Conservation (phyloP, 805 yeast genomes). For the Cephaloascus albidus region DNA sequence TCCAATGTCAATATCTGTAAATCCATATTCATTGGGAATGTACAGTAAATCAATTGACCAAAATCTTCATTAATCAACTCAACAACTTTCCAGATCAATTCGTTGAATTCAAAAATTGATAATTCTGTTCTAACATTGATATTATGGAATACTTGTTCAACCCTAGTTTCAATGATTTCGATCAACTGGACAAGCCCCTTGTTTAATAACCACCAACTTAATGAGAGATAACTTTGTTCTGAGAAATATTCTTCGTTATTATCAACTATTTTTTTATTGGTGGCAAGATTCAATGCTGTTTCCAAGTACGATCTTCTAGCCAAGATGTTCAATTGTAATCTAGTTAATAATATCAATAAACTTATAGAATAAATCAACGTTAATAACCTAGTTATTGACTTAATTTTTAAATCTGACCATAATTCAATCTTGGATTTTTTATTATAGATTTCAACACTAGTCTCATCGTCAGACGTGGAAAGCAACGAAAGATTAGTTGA, state of each 20-base stretch:
- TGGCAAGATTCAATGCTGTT: constrained; percentile 45
- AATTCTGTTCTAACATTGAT: constrained; percentile 70
- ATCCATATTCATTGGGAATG: constrained; percentile 28
- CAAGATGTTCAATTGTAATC: constrained; percentile 79
- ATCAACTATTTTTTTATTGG: constrained; percentile 5
- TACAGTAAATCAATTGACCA: constrained; percentile 9
- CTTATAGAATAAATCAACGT: constrained; percentile 63
- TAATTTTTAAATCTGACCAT: constrained; percentile 76
- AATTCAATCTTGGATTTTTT: constrained; percentile 51
- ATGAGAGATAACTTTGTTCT: constrained; percentile 76
- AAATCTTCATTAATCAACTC: constrained; percentile 3
- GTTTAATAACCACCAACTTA: constrained; percentile 91
- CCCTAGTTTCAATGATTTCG: constrained; percentile 42
- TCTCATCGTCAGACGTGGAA: background rate
- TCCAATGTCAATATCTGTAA: constrained; percentile 36
- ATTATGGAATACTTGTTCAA: constrained; percentile 49
- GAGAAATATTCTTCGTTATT: constrained; percentile 39
- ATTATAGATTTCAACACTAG: constrained; percentile 1
- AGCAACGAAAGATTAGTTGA: background rate
- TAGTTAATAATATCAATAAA: constrained; percentile 64
- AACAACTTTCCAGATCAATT: constrained; percentile 28
- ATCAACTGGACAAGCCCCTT: constrained; percentile 67
- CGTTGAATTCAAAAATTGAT: constrained; percentile 49
- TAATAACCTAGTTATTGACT: constrained; percentile 64
- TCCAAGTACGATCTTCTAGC: constrained; percentile 82